These are phyloP conservation scores for Litsea cubeba DNA, from an alignment of 164 flowering plant species.

Conservation along the genomic window DNA sequence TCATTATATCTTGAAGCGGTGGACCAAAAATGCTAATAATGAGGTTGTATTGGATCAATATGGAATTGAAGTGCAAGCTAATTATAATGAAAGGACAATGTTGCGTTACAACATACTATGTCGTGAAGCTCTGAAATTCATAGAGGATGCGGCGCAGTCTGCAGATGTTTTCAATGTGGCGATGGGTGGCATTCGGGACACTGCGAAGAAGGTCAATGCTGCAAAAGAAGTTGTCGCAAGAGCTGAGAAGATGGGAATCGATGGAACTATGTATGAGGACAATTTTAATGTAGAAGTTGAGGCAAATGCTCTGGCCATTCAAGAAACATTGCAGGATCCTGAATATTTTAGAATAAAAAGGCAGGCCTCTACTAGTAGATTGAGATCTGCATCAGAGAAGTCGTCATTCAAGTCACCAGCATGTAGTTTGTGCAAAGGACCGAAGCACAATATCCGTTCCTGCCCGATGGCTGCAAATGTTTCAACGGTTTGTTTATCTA, in stretches of 20 bases:
- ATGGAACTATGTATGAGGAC: background rate
- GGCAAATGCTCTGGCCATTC: background rate
- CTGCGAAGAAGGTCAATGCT: slow-evolving; percentile 41
- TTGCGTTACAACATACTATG: slow-evolving; percentile 51
- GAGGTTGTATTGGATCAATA: slow-evolving; percentile 38
- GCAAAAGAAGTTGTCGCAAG: slow-evolving; percentile 27
- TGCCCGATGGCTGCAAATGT: slow-evolving; percentile 1
- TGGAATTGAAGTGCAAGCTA: slow-evolving; percentile 31
- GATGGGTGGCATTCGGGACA: slow-evolving; percentile 52
- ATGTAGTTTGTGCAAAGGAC: slow-evolving; percentile 3
- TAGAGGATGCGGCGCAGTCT: slow-evolving; percentile 68
- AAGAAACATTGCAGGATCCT: background rate
- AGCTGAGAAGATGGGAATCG: slow-evolving; percentile 1
- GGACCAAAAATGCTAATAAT: slow-evolving; percentile 71
- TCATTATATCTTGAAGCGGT: slow-evolving; percentile 59
- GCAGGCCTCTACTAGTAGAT: background rate
- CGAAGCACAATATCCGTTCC: slow-evolving; percentile 5
- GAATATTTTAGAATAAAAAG: background rate
- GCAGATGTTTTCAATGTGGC: slow-evolving; percentile 56
- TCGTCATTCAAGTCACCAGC: background rate
- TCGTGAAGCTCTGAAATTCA: slow-evolving; percentile 66
- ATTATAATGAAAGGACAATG: slow-evolving; percentile 33
- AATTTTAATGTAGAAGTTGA: background rate
- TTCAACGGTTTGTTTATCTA: background rate
- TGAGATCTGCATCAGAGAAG: background rate